Evolutionary conservation across 2,329 filamentous ascomycete genomes (phyloP).

Genomic region (Zopfia rhizophila): DNA sequence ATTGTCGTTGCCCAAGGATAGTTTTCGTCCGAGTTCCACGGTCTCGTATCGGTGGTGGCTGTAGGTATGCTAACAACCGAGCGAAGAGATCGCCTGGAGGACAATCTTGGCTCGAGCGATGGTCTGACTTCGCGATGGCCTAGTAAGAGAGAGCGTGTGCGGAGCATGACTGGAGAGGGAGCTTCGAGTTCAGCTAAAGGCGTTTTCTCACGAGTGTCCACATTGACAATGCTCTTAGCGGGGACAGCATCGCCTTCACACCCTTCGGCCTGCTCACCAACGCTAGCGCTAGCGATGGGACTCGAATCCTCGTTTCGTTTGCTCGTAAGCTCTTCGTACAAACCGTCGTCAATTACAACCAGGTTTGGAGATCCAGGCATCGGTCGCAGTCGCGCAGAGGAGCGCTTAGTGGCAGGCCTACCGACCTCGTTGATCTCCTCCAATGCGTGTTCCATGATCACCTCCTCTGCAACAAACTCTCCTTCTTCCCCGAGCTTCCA

Average conservation of each 20-base stretch:
- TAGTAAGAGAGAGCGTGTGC: slow-evolving; percentile 35
- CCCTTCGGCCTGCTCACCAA: slow-evolving; percentile 22
- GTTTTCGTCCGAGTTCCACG: slow-evolving; percentile 61
- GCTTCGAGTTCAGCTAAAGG: slow-evolving; percentile 36
- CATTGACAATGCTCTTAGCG: slow-evolving; percentile 15
- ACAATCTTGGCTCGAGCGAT: slow-evolving; percentile 33
- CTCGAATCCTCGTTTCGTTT: slow-evolving; percentile 30
- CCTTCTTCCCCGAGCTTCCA: slow-evolving; percentile 47
- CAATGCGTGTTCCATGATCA: slow-evolving; percentile 49
- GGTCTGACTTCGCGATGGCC: slow-evolving; percentile 24
- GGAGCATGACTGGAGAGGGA: slow-evolving; percentile 35
- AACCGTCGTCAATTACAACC: slow-evolving; percentile 45
- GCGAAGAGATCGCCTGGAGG: slow-evolving; percentile 37
- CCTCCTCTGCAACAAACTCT: slow-evolving; percentile 48
- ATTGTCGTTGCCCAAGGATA: slow-evolving; percentile 57
- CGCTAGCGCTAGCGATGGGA: slow-evolving; percentile 5
- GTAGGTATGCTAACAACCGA: slow-evolving; percentile 36
- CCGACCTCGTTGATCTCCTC: slow-evolving; percentile 43
- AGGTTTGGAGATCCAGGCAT: slow-evolving; percentile 44
- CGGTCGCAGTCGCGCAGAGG: slow-evolving; percentile 45
- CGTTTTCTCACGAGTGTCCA: slow-evolving; percentile 24
- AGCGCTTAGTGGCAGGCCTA: slow-evolving; percentile 43
- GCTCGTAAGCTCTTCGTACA: slow-evolving; percentile 44
- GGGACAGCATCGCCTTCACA: slow-evolving; percentile 9
- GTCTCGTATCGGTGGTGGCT: slow-evolving; percentile 49